These are phyloP conservation scores for Golubevia pallescens DNA, from an alignment of 1,284 basidiomycete genomes.

Conservation along the genomic window DNA sequence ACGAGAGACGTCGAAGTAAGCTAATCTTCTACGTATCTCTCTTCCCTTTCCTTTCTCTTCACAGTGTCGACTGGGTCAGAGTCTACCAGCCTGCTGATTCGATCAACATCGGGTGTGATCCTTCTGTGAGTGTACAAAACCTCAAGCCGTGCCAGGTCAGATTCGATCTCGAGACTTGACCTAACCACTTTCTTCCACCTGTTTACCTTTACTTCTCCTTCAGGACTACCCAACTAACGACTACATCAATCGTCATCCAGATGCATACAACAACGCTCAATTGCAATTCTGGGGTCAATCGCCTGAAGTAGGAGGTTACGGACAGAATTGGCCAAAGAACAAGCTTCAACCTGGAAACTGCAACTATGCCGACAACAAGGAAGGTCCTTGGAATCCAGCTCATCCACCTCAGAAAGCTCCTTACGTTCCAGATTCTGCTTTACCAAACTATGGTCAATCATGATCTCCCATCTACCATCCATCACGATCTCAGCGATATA, in stretches of 20 bases:
- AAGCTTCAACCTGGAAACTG: conserved; percentile 18
- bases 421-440: no score
- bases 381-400: neutral
- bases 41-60: no score
- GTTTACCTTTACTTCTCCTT: neutral
- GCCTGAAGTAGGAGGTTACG: conserved; percentile 30
- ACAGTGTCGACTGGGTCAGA: conserved; percentile 23
- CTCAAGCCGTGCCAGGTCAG: no score
- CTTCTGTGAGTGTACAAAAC: no score
- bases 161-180: no score
- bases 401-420: neutral
- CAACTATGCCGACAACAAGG: neutral
- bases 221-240: conserved; percentile 30
- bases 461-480: no score
- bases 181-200: no score
- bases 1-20: no score
- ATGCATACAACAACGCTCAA: conserved; percentile 50
- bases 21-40: no score
- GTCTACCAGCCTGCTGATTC: conserved; percentile 37
- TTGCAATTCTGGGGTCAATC: conserved; percentile 38
- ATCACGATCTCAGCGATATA: no score
- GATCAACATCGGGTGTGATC: conserved; percentile 18
- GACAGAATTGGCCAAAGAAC: conserved; percentile 34
- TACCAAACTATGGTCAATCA: no score
- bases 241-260: conserved; percentile 48